Evolutionary conservation across 768 basidiomycete genomes (phyloP), one percentile per base, ranked within the genome.

Genomic region (Baorangia bicolor): DNA sequence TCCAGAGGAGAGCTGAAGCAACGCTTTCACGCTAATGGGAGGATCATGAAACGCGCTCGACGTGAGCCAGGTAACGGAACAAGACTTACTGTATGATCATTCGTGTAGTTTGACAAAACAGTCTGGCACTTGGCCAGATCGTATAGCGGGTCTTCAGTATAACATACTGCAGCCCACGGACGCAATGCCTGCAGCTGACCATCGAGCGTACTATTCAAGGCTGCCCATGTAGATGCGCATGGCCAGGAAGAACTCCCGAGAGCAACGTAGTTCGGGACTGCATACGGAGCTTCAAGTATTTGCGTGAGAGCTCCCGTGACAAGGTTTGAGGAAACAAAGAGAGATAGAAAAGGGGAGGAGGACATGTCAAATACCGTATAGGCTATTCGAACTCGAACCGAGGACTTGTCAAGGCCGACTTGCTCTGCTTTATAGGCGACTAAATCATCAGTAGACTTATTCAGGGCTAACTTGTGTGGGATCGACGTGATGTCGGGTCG

Each of bases 151-250:
- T n/a, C n/a, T n/a, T n/a, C n/a, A n/a, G n/a, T n/a, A n/a, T n/a
- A n/a, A n/a, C n/a, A n/a, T n/a, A n/a, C n/a, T 1, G 62, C 62
- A n/a, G 62, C 62, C 57, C 62, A 63, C 2, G 62, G 62, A 33
- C 62, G 53, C 25, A 63, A 42, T 2, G 51, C 23, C 28, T 59
- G 49, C 4, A 63, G 45, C 5, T 43, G 57, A 27, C 62, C 62
- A 25, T 23, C 47, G 5, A 63, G 35, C 2, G 62, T 45, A 5
- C 10, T 18, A 37, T 63, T 63, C 47, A 63, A 41, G 11, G 44
- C 21, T 18, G 23, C 46, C 62, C 62, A 63, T 2, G 30, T 11
- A 6, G 62, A 56, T 5, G 37, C 30, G 5, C 31, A 20, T 16
- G 62, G 62, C 62, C 62, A 63, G 16, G 51, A 39, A 33, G 35